A percentile compares a stretch with the other conserved stretches of the same genome.
These are phyloP conservation scores for Rutstroemia sp. DNA, from an alignment of 2,329 filamentous ascomycete species.

Conservation along the genomic window DNA sequence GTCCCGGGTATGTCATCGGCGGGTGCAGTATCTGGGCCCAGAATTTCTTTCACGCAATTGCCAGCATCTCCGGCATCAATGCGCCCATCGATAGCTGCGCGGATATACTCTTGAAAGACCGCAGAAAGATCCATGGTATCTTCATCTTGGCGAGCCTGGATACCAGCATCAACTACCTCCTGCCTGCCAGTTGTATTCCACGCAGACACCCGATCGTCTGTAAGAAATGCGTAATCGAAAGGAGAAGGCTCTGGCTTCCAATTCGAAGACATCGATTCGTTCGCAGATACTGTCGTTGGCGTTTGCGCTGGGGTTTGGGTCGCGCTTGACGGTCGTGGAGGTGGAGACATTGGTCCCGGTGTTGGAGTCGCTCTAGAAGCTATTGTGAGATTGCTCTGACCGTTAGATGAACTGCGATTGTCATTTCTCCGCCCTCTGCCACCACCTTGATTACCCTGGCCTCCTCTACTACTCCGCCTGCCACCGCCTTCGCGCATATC, in stretches of 20 bases:
- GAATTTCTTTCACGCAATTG: conserved; percentile 63
- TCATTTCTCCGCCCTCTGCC: conserved; percentile 26
- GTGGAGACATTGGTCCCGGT: conserved; percentile 30
- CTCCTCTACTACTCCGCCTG: conserved; percentile 39
- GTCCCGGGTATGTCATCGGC: conserved; percentile 42
- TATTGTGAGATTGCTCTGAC: conserved; percentile 19
- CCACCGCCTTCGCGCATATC: conserved; percentile 39
- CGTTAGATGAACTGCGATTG: conserved; percentile 17
- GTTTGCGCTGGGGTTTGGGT: conserved; percentile 22
- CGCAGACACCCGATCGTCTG: conserved; percentile 54
- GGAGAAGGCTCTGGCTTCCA: conserved; percentile 23
- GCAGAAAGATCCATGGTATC: conserved; percentile 62
- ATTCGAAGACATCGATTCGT: conserved; percentile 25
- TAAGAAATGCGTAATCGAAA: conserved; percentile 72
- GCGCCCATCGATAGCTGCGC: conserved; percentile 62
- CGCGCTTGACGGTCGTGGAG: conserved; percentile 24
- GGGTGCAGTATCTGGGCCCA: conserved; percentile 46
- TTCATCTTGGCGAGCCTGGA: conserved; percentile 57
- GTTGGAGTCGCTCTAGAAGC: conserved; percentile 26
- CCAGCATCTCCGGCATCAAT: conserved; percentile 65
- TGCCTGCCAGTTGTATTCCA: conserved; percentile 65
- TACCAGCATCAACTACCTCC: conserved; percentile 57
- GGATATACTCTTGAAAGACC: conserved; percentile 79
- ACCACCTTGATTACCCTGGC: conserved; percentile 28
- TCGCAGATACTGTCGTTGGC: conserved; percentile 16